Evolutionary conservation across 116 monocot genomes (phyloP), one percentile per base, ranked within the genome.

Genomic region (Dioscorea cayenensis): DNA sequence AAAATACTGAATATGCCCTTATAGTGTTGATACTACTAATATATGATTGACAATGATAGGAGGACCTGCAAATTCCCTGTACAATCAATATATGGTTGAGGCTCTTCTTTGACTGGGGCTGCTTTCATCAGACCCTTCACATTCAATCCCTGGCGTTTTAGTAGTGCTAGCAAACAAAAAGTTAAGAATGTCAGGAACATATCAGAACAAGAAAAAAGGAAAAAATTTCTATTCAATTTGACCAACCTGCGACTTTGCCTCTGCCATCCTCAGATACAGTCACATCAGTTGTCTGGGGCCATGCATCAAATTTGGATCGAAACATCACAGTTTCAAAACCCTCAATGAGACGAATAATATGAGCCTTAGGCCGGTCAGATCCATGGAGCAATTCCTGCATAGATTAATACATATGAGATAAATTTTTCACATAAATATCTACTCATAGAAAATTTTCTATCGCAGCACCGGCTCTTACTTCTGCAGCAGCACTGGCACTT

Each of bases 21-120:
- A 11, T 37, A 70, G 3, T n/a, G 9, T 16, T 48, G 48, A 19
- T 32, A 62, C 67, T 12, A 43, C 43, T 43, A 21, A 62, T 29
- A 52, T 17, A 55, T 20, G 20, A 59, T 17, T 16, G 51, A 12
- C 13, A 38, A 38, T 38, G 38, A 38, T 38, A 38, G n/a, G 51
- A 60, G 28, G 66, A 99, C 99, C 87, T 99, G 87, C 61, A 99
- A 78, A 82, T 83, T 99, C 76, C 99, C 94, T 32, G 94, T 94
- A 80, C 99, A 99, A 81, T 99, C 99, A 76, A 99, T 91, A 69
- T 85, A 86, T 23, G 99, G 85, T 78, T 89, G 99, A 68, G 87
- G 90, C 80, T 99, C 99, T 80, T 99, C 99, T 82, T 94, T 99
- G 35, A 79, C 68, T 36, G 91, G 94, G 77, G 84, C 68, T 72